phyloP scores from a whole-genome alignment of 2,329 filamentous ascomycete species.

The Hirsutella minnesotensis region DNA sequence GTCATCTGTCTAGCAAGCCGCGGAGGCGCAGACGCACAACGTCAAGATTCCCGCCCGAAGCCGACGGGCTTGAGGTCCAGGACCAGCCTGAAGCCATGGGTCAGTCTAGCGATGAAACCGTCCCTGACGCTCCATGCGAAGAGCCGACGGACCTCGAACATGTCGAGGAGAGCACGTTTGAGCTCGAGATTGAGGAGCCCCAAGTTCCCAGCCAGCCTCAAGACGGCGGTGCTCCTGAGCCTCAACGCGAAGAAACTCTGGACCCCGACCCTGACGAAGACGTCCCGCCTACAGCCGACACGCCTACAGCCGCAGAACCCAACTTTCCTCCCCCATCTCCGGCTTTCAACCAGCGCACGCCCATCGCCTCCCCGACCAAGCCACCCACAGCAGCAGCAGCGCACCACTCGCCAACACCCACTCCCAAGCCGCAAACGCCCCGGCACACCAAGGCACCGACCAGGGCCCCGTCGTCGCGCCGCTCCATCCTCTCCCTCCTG shows the following conservation, averaged over 20 bases:
- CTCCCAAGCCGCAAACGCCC: constrained; percentile 14
- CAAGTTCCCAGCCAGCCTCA: neutral
- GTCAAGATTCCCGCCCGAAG: neutral
- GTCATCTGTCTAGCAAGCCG: neutral
- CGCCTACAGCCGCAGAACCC: neutral
- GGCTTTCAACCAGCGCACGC: neutral
- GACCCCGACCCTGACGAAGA: neutral
- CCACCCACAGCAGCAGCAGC: neutral
- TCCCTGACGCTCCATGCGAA: too few species aligned
- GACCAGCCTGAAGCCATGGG: too few species aligned
- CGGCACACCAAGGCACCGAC: constrained; percentile 11
- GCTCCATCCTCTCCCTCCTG: constrained; percentile 30
- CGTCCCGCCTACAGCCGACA: neutral
- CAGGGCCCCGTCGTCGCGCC: constrained; percentile 17
- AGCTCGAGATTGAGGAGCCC: neutral
- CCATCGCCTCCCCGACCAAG: constrained; percentile 6
- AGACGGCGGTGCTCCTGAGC: neutral
- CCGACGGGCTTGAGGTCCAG: too few species aligned
- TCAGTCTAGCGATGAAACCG: too few species aligned
- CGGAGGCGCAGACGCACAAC: neutral
- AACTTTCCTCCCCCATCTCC: neutral
- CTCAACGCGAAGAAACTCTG: neutral
- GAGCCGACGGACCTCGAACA: too few species aligned
- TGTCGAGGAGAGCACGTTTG: too few species aligned
- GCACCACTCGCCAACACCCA: neutral